Evolutionary conservation across 176 grass and related monocot genomes (phyloP).

Genomic region (Themeda triandra): DNA sequence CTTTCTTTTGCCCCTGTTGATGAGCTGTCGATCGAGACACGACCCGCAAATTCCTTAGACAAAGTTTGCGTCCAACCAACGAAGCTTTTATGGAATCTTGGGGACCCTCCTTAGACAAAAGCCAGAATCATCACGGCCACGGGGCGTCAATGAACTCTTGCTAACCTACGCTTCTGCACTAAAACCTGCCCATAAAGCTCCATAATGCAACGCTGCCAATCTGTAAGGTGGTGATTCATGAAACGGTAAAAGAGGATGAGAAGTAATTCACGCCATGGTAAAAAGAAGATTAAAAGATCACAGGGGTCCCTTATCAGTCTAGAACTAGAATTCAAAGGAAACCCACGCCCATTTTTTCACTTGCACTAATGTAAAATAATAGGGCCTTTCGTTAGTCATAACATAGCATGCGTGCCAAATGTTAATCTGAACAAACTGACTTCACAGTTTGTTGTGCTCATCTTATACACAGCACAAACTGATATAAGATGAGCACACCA

Average conservation of each 20-base stretch:
- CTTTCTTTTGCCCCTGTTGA: neutral
- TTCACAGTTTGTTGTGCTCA: neutral
- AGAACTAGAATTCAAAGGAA: neutral
- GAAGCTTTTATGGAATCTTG: neutral
- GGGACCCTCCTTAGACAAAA: neutral
- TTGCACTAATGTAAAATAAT: neutral
- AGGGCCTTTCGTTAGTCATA: neutral
- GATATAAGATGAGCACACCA: neutral
- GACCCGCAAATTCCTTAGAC: conserved; percentile 5
- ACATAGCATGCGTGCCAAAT: neutral
- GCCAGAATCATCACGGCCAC: conserved; percentile 32
- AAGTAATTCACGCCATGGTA: neutral
- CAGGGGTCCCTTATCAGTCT: neutral
- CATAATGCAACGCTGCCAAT: neutral
- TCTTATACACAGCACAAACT: neutral
- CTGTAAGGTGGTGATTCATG: neutral
- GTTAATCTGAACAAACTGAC: neutral
- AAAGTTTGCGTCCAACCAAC: conserved; percentile 10
- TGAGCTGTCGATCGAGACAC: conserved; percentile 15
- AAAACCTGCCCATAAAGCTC: neutral
- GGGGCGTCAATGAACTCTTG: neutral
- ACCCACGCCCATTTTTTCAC: neutral
- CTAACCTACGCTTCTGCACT: neutral
- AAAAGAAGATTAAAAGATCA: neutral
- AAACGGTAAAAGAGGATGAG: neutral